These are phyloP conservation scores for Piper longum DNA, from an alignment of 164 flowering plant genomes.

Conservation along the genomic window DNA sequence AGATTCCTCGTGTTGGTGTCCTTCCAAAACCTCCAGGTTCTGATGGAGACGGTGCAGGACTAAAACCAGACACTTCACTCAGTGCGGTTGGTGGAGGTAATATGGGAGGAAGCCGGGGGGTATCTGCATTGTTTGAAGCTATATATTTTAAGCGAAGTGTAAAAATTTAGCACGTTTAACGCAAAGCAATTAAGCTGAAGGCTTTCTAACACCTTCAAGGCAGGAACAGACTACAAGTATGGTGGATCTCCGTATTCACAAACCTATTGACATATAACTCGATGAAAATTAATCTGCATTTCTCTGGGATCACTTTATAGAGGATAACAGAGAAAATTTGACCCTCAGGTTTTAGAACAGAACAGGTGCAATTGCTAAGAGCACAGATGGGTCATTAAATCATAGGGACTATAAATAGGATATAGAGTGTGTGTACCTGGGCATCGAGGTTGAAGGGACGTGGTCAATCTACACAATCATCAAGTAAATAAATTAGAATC, in stretches of 20 bases:
- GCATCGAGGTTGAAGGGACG: conserved; percentile 86
- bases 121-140: conserved; percentile 28
- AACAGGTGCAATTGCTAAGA: neutral
- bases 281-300: too few species aligned
- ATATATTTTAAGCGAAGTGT: too few species aligned
- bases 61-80: conserved; percentile 20
- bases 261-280: too few species aligned
- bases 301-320: too few species aligned
- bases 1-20: conserved; percentile 20
- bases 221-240: too few species aligned
- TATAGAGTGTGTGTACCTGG: conserved; percentile 43
- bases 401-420: neutral
- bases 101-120: conserved; percentile 61
- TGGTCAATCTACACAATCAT: conserved; percentile 45
- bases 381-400: neutral
- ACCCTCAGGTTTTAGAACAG: neutral
- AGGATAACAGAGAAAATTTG: neutral
- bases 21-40: conserved; percentile 26
- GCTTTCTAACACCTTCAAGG: neutral
- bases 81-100: conserved; percentile 51
- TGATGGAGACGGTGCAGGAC: conserved; percentile 72
- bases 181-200: neutral
- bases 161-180: neutral
- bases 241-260: too few species aligned
- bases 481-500: neutral